Evolutionary conservation across 2,329 filamentous ascomycete genomes (phyloP).

Genomic region (Macroventuria anomochaeta): DNA sequence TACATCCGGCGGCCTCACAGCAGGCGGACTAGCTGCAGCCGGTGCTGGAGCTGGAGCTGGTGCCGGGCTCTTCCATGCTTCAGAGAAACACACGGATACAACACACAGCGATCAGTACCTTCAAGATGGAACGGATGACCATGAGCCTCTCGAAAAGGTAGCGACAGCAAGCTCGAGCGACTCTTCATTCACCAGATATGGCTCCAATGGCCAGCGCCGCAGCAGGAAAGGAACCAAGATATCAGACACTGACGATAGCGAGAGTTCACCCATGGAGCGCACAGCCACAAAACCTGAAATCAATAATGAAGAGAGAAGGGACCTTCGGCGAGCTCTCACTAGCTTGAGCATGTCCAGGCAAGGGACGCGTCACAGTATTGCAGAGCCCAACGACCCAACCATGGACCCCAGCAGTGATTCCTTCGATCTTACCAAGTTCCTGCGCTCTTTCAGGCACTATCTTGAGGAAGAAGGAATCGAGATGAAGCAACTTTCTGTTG

Average conservation of each 20-base stretch:
- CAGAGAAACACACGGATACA: background rate
- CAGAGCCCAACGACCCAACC: constrained; percentile 52
- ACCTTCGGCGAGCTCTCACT: constrained; percentile 34
- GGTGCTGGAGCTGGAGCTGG: background rate
- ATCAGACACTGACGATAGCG: constrained; percentile 11
- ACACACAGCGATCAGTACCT: background rate
- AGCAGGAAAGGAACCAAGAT: constrained; percentile 13
- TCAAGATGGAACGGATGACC: constrained; percentile 18
- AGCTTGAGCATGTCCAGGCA: constrained; percentile 32
- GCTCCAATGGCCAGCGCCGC: constrained; percentile 14
- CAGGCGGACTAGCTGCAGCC: constrained; percentile 6
- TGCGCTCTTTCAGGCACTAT: constrained; percentile 56
- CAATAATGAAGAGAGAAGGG: constrained; percentile 32
- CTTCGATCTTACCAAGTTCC: constrained; percentile 63
- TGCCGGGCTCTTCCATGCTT: constrained; percentile 8
- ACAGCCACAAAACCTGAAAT: constrained; percentile 29
- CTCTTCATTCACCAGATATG: constrained; percentile 30
- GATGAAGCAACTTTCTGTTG: constrained; percentile 63
- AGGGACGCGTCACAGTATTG: constrained; percentile 32
- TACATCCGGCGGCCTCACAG: background rate
- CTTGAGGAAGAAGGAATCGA: constrained; percentile 64
- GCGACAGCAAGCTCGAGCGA: constrained; percentile 23
- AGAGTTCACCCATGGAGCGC: constrained; percentile 20
- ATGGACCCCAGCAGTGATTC: constrained; percentile 60
- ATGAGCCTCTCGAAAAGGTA: constrained; percentile 18